Conservation (phyloP, 1,284 basidiomycete genomes). For the Cryptococcus sp. region DNA sequence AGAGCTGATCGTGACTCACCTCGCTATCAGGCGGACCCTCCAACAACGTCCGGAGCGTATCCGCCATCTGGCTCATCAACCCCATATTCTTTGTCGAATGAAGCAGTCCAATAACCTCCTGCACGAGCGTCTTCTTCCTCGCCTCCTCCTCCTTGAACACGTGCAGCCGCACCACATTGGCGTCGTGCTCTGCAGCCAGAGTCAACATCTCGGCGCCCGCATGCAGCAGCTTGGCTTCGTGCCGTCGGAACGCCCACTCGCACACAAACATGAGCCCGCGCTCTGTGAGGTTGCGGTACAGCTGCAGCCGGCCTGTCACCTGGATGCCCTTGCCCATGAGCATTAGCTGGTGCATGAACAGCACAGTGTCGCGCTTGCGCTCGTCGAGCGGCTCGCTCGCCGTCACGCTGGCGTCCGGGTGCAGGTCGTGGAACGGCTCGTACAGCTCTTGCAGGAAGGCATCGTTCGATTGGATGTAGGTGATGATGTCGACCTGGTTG, state of each 20-base stretch:
- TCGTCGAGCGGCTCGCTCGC: slow-evolving; percentile 48
- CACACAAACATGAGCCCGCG: slow-evolving; percentile 84
- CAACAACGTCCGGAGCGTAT: slow-evolving; percentile 79
- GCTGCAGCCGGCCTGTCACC: slow-evolving; percentile 72
- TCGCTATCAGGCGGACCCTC: slow-evolving; percentile 58
- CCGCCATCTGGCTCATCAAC: slow-evolving; percentile 84
- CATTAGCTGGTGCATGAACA: slow-evolving; percentile 88
- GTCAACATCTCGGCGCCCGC: slow-evolving; percentile 85
- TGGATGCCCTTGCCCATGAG: slow-evolving; percentile 96
- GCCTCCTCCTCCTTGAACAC: slow-evolving; percentile 73
- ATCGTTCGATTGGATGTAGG: slow-evolving; percentile 75
- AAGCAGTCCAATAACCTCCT: slow-evolving; percentile 72
- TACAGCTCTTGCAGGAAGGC: slow-evolving; percentile 75
- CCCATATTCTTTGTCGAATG: slow-evolving; percentile 76
- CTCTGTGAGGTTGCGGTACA: slow-evolving; percentile 88
- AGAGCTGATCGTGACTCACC: slow-evolving; percentile 44
- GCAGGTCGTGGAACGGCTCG: slow-evolving; percentile 65
- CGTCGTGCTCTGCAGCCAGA: slow-evolving; percentile 85
- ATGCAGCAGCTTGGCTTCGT: slow-evolving; percentile 61
- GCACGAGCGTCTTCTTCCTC: slow-evolving; percentile 59
- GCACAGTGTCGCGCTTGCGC: slow-evolving; percentile 61
- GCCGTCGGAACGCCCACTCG: slow-evolving; percentile 73
- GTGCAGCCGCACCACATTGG: slow-evolving; percentile 78
- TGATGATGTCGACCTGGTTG: slow-evolving; percentile 98
- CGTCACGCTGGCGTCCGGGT: neutral